These are phyloP conservation scores for Erythrophleum fordii DNA, from an alignment of 306 rosid genomes.

Conservation along the genomic window DNA sequence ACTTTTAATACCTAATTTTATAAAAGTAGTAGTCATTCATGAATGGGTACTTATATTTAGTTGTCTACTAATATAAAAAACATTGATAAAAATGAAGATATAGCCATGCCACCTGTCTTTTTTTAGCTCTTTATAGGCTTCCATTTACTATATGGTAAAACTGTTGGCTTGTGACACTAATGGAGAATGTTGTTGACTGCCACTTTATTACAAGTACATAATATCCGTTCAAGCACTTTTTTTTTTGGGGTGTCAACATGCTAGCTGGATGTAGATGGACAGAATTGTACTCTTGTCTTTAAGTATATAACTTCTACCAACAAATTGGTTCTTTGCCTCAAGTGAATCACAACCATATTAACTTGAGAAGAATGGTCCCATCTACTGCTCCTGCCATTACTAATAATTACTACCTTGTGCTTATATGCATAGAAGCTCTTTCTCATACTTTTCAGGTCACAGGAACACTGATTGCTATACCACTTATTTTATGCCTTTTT, in stretches of 20 bases:
- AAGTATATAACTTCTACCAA: neutral
- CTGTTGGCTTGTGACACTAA: neutral
- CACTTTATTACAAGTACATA: neutral
- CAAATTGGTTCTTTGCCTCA: constrained; percentile 30
- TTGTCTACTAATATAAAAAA: neutral
- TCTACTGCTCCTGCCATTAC: constrained; percentile 17
- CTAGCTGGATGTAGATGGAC: no score
- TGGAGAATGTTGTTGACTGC: neutral
- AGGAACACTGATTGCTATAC: neutral
- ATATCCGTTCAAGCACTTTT: neutral
- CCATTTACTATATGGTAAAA: neutral
- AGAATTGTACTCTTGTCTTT: neutral
- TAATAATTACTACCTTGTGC: constrained; percentile 5
- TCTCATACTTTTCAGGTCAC: constrained; percentile 4
- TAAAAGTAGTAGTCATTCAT: neutral
- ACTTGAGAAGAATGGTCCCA: constrained; percentile 26
- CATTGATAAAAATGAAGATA: neutral
- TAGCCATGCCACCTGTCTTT: neutral
- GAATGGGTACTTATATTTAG: neutral
- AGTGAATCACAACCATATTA: constrained; percentile 16
- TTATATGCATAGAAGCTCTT: constrained; percentile 8
- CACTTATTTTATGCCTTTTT: constrained; percentile 21
- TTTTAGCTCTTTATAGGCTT: neutral
- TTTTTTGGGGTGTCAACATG: neutral
- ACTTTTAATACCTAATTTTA: neutral